phyloP scores from a whole-genome alignment of 352 stramenopile species.

The Elongisporangium senticosum region DNA sequence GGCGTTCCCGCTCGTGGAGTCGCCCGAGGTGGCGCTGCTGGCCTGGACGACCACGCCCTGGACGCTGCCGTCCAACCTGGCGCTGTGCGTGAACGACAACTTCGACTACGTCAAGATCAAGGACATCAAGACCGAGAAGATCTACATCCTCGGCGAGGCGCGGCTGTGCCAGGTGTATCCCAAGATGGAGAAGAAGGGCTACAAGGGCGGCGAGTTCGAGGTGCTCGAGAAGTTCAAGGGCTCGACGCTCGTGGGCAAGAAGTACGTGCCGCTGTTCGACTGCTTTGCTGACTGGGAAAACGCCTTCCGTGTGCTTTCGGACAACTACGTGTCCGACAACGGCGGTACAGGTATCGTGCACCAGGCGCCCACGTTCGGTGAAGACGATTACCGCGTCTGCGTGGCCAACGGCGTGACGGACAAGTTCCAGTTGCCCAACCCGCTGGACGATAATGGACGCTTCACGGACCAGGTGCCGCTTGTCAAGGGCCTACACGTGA shows the following conservation, averaged over 20 bases:
- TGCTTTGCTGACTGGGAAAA: constrained; percentile 90
- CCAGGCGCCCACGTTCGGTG: constrained; percentile 98
- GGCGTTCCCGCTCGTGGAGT: constrained; percentile 91
- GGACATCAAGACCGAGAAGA: constrained; percentile 87
- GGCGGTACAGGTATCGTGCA: constrained; percentile 97
- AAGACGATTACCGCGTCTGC: constrained; percentile 99
- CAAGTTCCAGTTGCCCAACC: constrained; percentile 95
- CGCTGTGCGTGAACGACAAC: constrained; percentile 95
- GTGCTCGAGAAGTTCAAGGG: constrained; percentile 90
- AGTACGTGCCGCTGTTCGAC: constrained; percentile 96
- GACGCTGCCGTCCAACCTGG: constrained; percentile 98
- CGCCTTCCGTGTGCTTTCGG: constrained; percentile 95
- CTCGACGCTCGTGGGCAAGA: constrained; percentile 91
- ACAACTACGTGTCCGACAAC: constrained; percentile 98
- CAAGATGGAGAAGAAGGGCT: constrained; percentile 96
- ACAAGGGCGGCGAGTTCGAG: constrained; percentile 93
- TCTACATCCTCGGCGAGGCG: constrained; percentile 93
- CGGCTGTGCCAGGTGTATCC: constrained; percentile 96
- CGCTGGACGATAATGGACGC: constrained; percentile 95
- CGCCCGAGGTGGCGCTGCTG: constrained; percentile 85
- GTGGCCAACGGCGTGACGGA: constrained; percentile 92
- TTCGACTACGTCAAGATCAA: constrained; percentile 98
- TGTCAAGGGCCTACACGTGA: constrained; percentile 95
- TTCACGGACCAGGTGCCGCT: constrained; percentile 93
- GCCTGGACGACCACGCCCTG: constrained; percentile 99